Conservation (phyloP, 371 early-diverging fungal genomes). For the Apophysomyces variabilis region DNA sequence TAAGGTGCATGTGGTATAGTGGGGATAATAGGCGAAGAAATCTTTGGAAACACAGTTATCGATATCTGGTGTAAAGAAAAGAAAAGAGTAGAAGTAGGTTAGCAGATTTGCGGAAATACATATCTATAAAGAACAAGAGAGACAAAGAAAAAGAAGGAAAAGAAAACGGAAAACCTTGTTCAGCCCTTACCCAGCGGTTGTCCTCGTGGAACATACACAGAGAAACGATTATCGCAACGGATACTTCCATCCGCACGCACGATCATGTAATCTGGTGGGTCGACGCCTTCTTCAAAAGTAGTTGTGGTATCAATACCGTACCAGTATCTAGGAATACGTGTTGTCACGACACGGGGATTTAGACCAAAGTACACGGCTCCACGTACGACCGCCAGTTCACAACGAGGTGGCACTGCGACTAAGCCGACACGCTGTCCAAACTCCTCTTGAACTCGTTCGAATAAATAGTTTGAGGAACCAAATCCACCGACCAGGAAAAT, state of each 20-base stretch:
- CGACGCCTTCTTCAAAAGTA: slow-evolving; percentile 54
- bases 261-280: slow-evolving; percentile 52
- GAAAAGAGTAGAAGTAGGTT: too few species aligned
- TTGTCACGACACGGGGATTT: slow-evolving; percentile 52
- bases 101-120: too few species aligned
- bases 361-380: slow-evolving; percentile 59
- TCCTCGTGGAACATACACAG: slow-evolving; percentile 49
- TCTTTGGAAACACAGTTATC: slow-evolving; percentile 50
- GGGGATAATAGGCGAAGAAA: slow-evolving; percentile 56
- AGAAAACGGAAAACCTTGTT: too few species aligned
- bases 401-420: slow-evolving; percentile 54
- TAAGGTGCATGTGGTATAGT: slow-evolving; percentile 57
- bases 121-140: too few species aligned
- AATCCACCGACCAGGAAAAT: slow-evolving; percentile 67
- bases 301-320: slow-evolving; percentile 61
- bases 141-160: too few species aligned
- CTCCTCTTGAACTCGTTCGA: slow-evolving; percentile 47
- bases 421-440: slow-evolving; percentile 43
- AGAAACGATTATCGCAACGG: slow-evolving; percentile 52
- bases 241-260: slow-evolving; percentile 52
- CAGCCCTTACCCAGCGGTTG: slow-evolving; percentile 31
- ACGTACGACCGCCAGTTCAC: slow-evolving; percentile 54
- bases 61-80: slow-evolving; percentile 23
- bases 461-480: slow-evolving; percentile 61
- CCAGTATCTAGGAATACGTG: slow-evolving; percentile 60